Evolutionary conservation across 1,139 yeast species (phyloP).

Genomic region (Protomyces inundatus): DNA sequence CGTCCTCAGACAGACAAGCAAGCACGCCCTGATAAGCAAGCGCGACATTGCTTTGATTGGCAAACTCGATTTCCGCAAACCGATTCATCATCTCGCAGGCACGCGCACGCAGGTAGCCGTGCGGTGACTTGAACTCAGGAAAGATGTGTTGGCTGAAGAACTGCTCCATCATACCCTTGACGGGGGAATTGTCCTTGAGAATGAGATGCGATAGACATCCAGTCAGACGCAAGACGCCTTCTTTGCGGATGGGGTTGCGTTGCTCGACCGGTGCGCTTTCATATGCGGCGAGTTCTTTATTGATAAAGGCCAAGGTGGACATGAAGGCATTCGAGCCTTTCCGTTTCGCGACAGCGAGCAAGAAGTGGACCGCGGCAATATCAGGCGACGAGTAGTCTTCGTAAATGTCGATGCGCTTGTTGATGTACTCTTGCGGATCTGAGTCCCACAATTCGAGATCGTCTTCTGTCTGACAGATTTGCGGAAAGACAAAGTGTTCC

Average conservation of each 20-base stretch:
- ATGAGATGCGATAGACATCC: conserved; percentile 66
- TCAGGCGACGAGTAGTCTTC: conserved; percentile 73
- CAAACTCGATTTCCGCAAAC: conserved; percentile 60
- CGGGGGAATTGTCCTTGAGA: conserved; percentile 53
- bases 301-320: conserved; percentile 62
- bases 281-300: conserved; percentile 45
- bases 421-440: conserved; percentile 89
- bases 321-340: conserved; percentile 58
- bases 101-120: conserved; percentile 75
- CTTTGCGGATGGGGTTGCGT: conserved; percentile 64
- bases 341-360: conserved; percentile 65
- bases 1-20: conserved; percentile 50
- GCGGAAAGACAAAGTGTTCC: conserved; percentile 70
- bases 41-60: conserved; percentile 45
- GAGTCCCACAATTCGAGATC: conserved; percentile 71
- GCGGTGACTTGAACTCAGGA: conserved; percentile 63
- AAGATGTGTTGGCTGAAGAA: conserved; percentile 60
- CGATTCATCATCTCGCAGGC: conserved; percentile 72
- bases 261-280: conserved; percentile 45
- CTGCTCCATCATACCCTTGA: conserved; percentile 59
- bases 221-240: conserved; percentile 72
- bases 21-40: conserved; percentile 63
- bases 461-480: conserved; percentile 65
- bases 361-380: conserved; percentile 72
- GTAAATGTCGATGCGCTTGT: conserved; percentile 64